phyloP scores from a whole-genome alignment of 176 grass and related monocot genomes.

The Juncus inflexus region DNA sequence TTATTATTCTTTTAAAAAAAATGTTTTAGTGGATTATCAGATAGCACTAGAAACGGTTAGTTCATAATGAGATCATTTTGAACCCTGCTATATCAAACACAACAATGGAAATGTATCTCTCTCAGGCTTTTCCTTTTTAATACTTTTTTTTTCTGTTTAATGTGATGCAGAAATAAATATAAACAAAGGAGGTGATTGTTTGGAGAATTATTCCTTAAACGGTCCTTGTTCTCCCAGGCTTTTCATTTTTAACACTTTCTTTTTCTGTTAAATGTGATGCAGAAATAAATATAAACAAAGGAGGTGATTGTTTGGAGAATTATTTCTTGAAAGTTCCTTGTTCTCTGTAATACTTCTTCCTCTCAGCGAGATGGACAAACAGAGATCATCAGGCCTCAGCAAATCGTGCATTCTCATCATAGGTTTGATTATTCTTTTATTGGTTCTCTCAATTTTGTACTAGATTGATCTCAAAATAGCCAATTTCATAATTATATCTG shows the following conservation, averaged over 20 bases:
- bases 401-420: slow-evolving; percentile 70
- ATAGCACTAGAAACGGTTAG: too few relatives aligned
- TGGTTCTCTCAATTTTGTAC: background rate
- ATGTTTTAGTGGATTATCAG: too few relatives aligned
- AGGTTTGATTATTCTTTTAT: slow-evolving; percentile 37
- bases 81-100: background rate
- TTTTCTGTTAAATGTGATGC: background rate
- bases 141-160: slow-evolving; percentile 5
- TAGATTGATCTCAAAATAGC: background rate
- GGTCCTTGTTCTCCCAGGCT: slow-evolving; percentile 4
- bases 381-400: slow-evolving; percentile 33
- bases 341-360: background rate
- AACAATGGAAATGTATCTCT: background rate
- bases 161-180: background rate
- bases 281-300: background rate
- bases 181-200: background rate
- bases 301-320: background rate
- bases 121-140: slow-evolving; percentile 14
- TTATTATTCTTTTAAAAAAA: too few relatives aligned
- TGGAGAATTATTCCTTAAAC: background rate
- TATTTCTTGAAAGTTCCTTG: background rate
- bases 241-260: slow-evolving; percentile 8
- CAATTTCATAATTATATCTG: background rate
- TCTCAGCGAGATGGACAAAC: slow-evolving; percentile 26
- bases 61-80: too few relatives aligned